Evolutionary conservation across 164 flowering plant genomes (phyloP).

Genomic region (Kingdonia uniflora): DNA sequence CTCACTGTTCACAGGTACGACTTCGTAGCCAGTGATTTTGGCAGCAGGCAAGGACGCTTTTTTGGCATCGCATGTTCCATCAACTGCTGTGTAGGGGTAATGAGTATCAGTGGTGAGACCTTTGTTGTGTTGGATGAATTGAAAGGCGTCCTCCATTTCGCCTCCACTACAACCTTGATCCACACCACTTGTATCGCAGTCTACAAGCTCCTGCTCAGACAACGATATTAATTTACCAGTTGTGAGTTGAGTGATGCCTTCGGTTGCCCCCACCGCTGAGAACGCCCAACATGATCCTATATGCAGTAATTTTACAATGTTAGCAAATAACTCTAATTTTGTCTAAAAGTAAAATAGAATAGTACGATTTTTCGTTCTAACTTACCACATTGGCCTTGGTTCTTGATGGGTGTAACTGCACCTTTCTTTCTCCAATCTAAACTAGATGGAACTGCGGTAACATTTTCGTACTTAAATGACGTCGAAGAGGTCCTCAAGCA

Average conservation of each 20-base stretch:
- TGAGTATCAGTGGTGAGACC: slow-evolving; percentile 11
- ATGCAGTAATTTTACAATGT: neutral
- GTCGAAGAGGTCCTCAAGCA: neutral
- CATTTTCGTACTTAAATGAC: slow-evolving; percentile 22
- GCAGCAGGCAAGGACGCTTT: slow-evolving; percentile 12
- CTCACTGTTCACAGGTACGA: slow-evolving; percentile 19
- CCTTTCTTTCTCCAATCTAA: slow-evolving; percentile 24
- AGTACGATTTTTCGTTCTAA: neutral
- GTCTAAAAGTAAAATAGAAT: neutral
- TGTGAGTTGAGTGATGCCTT: slow-evolving; percentile 17
- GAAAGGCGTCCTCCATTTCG: slow-evolving; percentile 18
- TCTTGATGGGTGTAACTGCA: slow-evolving; percentile 24
- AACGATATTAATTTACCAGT: slow-evolving; percentile 20
- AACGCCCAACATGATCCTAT: slow-evolving; percentile 36
- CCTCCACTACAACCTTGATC: slow-evolving; percentile 19
- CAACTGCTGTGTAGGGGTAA: slow-evolving; percentile 19
- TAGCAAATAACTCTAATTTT: neutral
- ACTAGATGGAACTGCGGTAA: slow-evolving; percentile 15
- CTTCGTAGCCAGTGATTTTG: slow-evolving; percentile 12
- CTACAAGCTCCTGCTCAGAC: slow-evolving; percentile 26
- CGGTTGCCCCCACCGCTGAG: slow-evolving; percentile 24
- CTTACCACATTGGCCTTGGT: slow-evolving; percentile 29
- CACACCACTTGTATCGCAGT: slow-evolving; percentile 14
- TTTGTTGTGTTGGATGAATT: slow-evolving; percentile 13
- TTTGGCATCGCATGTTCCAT: slow-evolving; percentile 15